These are phyloP conservation scores for Lojkania enalia DNA, from an alignment of 2,329 filamentous ascomycete genomes.

Conservation along the genomic window DNA sequence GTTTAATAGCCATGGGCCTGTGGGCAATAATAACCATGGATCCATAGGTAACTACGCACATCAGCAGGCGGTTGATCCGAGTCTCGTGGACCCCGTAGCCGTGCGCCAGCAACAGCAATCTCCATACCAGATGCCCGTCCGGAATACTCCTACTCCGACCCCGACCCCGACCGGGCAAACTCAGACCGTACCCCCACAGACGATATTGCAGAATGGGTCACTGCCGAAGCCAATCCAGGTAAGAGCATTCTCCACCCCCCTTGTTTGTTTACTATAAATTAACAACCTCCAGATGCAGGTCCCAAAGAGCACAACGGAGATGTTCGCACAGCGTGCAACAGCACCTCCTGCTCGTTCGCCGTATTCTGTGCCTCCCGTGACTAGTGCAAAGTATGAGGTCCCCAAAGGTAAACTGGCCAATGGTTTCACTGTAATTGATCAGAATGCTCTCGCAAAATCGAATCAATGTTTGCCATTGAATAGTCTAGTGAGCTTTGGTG, in stretches of 20 bases:
- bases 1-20: slow-evolving; percentile 32
- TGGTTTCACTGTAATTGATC: slow-evolving; percentile 48
- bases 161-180: slow-evolving; percentile 30
- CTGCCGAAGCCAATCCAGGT: slow-evolving; percentile 30
- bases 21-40: too few relatives aligned
- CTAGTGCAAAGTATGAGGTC: slow-evolving; percentile 36
- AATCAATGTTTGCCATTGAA: slow-evolving; percentile 51
- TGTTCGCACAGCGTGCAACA: slow-evolving; percentile 26
- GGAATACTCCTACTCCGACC: too few relatives aligned
- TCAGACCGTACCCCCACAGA: slow-evolving; percentile 35
- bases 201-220: slow-evolving; percentile 21
- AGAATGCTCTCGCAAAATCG: slow-evolving; percentile 45
- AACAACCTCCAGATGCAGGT: slow-evolving; percentile 16
- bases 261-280: background rate
- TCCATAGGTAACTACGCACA: slow-evolving; percentile 29
- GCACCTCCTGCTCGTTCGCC: too few relatives aligned
- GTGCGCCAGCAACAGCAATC: slow-evolving; percentile 37
- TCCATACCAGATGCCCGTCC: slow-evolving; percentile 34
- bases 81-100: slow-evolving; percentile 23
- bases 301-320: slow-evolving; percentile 31
- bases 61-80: slow-evolving; percentile 11
- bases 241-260: slow-evolving; percentile 12
- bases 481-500: slow-evolving; percentile 50
- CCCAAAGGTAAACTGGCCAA: slow-evolving; percentile 43
- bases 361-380: slow-evolving; percentile 25